phyloP scores from a whole-genome alignment of 2,329 filamentous ascomycete genomes.

The Bipolaris victoriae region DNA sequence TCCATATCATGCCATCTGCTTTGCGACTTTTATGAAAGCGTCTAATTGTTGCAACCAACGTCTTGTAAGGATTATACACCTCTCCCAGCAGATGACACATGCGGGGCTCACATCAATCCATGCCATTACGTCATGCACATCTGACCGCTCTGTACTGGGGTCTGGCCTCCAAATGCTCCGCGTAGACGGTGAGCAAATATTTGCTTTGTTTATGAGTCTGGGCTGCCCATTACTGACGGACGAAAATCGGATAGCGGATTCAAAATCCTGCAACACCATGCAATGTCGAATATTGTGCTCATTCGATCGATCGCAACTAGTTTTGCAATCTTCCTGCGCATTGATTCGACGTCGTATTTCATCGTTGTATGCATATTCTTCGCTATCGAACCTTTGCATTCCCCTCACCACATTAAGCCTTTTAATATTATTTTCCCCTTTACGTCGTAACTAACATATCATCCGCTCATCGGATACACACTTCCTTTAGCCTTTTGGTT shows the following conservation, averaged over 20 bases:
- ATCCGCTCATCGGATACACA: too few relatives aligned
- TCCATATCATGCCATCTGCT: not conserved
- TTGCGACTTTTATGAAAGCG: not conserved
- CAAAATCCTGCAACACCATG: not conserved
- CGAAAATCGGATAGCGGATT: not conserved
- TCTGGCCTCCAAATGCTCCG: not conserved
- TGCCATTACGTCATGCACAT: slow-evolving; percentile 1
- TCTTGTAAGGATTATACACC: not conserved
- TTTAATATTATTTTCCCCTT: too few relatives aligned
- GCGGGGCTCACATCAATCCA: not conserved
- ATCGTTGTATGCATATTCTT: not conserved
- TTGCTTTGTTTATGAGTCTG: not conserved
- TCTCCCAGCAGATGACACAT: not conserved
- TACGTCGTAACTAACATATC: too few relatives aligned
- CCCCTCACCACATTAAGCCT: too few relatives aligned
- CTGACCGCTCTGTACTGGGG: not conserved
- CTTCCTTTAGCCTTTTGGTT: not conserved
- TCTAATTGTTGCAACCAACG: not conserved
- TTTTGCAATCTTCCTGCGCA: not conserved
- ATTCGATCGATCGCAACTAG: not conserved
- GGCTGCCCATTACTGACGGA: not conserved
- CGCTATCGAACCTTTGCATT: not conserved
- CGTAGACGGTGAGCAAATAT: not conserved
- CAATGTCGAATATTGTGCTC: too few relatives aligned
- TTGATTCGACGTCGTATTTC: not conserved